phyloP scores from a whole-genome alignment of 371 early-diverging fungal genomes.

The Phascolomyces articulosus region DNA sequence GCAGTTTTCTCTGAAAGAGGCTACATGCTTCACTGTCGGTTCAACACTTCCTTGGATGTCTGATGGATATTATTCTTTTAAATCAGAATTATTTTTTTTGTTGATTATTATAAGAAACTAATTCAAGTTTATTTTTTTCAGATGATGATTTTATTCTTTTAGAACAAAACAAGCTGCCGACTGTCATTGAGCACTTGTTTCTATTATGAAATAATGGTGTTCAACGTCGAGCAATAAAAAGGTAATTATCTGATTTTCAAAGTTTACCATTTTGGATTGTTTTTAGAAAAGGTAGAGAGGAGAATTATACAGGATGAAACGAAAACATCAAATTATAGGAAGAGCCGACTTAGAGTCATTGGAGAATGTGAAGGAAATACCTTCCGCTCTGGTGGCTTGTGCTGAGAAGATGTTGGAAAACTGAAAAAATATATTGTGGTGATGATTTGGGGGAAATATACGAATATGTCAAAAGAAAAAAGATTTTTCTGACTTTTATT shows the following conservation, averaged over 20 bases:
- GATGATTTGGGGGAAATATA: too few relatives aligned
- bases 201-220: too few relatives aligned
- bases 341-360: constrained; percentile 28
- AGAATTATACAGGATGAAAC: constrained; percentile 18
- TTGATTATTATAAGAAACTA: background rate
- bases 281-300: background rate
- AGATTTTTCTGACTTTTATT: background rate
- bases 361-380: background rate
- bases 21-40: constrained; percentile 16
- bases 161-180: too few relatives aligned
- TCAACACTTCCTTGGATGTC: constrained; percentile 39
- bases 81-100: background rate
- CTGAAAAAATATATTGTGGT: constrained; percentile 4
- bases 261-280: background rate
- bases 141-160: too few relatives aligned
- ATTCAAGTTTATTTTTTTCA: constrained; percentile 6
- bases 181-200: too few relatives aligned
- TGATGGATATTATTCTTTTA: constrained; percentile 14
- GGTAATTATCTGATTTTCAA: background rate
- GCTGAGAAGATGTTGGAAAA: constrained; percentile 17
- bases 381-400: constrained; percentile 12
- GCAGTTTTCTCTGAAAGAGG: constrained; percentile 37
- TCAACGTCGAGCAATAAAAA: too few relatives aligned
- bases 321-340: constrained; percentile 21
- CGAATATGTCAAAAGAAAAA: constrained; percentile 1